A percentile compares a stretch with the other conserved stretches of the same genome.
Evolutionary conservation across 2,329 filamentous ascomycete genomes (phyloP).

Genomic region (Hypoxylon sp.): DNA sequence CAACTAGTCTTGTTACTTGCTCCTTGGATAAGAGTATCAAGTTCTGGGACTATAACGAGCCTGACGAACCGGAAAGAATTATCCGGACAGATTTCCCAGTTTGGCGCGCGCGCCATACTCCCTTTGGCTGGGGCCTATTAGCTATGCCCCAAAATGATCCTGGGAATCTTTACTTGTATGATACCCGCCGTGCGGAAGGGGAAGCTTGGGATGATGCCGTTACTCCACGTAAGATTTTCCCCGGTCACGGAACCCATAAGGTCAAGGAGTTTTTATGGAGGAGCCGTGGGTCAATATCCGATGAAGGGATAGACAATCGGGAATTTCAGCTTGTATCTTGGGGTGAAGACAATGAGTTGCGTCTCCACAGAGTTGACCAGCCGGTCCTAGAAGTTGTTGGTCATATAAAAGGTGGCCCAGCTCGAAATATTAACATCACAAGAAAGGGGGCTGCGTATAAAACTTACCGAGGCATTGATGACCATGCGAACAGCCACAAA

Average conservation of each 20-base stretch:
- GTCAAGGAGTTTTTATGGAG: conserved; percentile 95
- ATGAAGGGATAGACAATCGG: conserved; percentile 80
- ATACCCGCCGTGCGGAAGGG: conserved; percentile 67
- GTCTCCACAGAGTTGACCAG: conserved; percentile 79
- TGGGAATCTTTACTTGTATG: conserved; percentile 86
- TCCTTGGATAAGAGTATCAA: conserved; percentile 94
- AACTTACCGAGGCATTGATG: conserved; percentile 82
- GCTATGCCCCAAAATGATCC: conserved; percentile 94
- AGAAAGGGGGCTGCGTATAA: conserved; percentile 88
- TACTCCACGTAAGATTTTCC: conserved; percentile 69
- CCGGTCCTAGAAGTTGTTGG: conserved; percentile 76
- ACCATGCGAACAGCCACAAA: conserved; percentile 68
- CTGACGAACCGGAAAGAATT: conserved; percentile 78
- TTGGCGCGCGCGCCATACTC: conserved; percentile 91
- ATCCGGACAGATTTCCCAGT: conserved; percentile 88
- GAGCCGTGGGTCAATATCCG: conserved; percentile 75
- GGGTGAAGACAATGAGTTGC: conserved; percentile 87
- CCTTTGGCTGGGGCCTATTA: conserved; percentile 86
- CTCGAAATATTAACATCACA: conserved; percentile 78
- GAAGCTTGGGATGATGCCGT: conserved; percentile 60
- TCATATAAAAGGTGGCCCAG: conserved; percentile 76
- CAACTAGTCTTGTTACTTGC: conserved; percentile 83
- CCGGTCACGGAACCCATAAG: conserved; percentile 73
- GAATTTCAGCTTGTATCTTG: conserved; percentile 95
- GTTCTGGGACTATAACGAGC: conserved; percentile 83